phyloP scores from a whole-genome alignment of 352 stramenopile genomes.

The Phytophthora pseudosyringae region DNA sequence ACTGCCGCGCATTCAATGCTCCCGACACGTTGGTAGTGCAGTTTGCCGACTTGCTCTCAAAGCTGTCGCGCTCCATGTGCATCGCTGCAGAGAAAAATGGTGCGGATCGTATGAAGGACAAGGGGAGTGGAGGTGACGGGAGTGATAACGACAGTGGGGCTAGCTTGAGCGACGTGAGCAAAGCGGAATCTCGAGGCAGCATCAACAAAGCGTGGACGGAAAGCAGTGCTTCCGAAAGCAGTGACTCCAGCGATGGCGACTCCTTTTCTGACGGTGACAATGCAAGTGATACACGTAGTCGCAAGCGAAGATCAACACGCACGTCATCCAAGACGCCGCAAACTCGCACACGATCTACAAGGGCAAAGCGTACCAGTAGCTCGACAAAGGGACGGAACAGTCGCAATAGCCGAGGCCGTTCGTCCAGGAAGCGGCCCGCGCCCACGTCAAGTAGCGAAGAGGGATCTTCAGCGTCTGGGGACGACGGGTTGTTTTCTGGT shows the following conservation, averaged over 20 bases:
- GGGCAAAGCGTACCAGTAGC: slow-evolving; percentile 19
- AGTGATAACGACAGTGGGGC: slow-evolving; percentile 46
- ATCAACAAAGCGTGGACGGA: slow-evolving; percentile 72
- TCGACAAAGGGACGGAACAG: slow-evolving; percentile 12
- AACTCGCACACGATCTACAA: slow-evolving; percentile 27
- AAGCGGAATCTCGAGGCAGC: slow-evolving; percentile 48
- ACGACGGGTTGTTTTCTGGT: slow-evolving; percentile 26
- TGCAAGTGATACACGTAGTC: slow-evolving; percentile 39
- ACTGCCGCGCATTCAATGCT: slow-evolving; percentile 86
- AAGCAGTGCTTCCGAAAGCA: slow-evolving; percentile 68
- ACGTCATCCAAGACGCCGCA: slow-evolving; percentile 24
- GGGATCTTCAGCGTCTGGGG: slow-evolving; percentile 28
- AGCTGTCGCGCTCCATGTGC: slow-evolving; percentile 70
- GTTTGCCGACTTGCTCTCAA: slow-evolving; percentile 74
- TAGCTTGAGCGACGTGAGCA: slow-evolving; percentile 56
- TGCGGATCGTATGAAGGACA: slow-evolving; percentile 46
- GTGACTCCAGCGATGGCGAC: slow-evolving; percentile 57
- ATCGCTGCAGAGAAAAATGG: slow-evolving; percentile 65
- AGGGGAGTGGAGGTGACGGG: slow-evolving; percentile 20
- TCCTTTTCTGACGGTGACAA: slow-evolving; percentile 50
- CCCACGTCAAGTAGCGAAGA: slow-evolving; percentile 35
- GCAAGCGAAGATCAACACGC: slow-evolving; percentile 33
- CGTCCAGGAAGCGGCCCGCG: slow-evolving; percentile 34
- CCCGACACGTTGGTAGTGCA: slow-evolving; percentile 77
- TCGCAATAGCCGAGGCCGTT: slow-evolving; percentile 29